These are phyloP conservation scores for Clarireedia paspali DNA, from an alignment of 2,329 filamentous ascomycete genomes.

Conservation along the genomic window DNA sequence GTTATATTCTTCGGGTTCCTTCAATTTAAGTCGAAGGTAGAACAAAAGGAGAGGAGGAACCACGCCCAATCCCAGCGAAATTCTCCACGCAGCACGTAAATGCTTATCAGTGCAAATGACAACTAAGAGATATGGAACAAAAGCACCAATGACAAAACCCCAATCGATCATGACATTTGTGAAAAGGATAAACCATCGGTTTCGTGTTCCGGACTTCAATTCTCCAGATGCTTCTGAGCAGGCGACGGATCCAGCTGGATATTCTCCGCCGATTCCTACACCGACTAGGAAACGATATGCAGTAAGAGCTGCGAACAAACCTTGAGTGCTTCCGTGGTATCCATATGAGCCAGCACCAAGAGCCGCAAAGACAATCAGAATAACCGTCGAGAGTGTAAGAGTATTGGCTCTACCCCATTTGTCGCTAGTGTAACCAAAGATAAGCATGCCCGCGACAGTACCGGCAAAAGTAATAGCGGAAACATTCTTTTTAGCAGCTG, in stretches of 20 bases:
- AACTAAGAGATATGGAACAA: conserved; percentile 64
- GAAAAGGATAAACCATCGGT: conserved; percentile 86
- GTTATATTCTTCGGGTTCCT: conserved; percentile 73
- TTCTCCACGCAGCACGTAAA: conserved; percentile 71
- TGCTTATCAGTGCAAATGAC: conserved; percentile 48
- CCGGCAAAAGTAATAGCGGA: conserved; percentile 79
- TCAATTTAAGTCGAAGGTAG: conserved; percentile 61
- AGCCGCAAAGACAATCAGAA: conserved; percentile 79
- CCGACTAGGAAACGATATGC: conserved; percentile 71
- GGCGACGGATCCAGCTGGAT: conserved; percentile 76
- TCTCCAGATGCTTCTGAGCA: conserved; percentile 80
- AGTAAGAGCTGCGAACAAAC: conserved; percentile 70
- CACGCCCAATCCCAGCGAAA: conserved; percentile 69
- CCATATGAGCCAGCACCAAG: conserved; percentile 72
- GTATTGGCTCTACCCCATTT: conserved; percentile 80
- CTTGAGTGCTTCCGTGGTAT: conserved; percentile 56
- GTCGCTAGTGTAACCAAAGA: conserved; percentile 76
- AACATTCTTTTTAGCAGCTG: conserved; percentile 65
- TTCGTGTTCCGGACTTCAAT: conserved; percentile 71
- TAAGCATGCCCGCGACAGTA: conserved; percentile 72
- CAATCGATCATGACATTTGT: conserved; percentile 83
- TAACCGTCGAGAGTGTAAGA: conserved; percentile 70
- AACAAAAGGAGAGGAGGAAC: conserved; percentile 70
- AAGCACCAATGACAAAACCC: conserved; percentile 66
- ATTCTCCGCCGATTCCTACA: conserved; percentile 72